Percentiles rank a stretch among this genome's conserved stretches.
These are phyloP conservation scores for Diplosphaera chodatii DNA, from an alignment of 139 green algal species.

Conservation along the genomic window DNA sequence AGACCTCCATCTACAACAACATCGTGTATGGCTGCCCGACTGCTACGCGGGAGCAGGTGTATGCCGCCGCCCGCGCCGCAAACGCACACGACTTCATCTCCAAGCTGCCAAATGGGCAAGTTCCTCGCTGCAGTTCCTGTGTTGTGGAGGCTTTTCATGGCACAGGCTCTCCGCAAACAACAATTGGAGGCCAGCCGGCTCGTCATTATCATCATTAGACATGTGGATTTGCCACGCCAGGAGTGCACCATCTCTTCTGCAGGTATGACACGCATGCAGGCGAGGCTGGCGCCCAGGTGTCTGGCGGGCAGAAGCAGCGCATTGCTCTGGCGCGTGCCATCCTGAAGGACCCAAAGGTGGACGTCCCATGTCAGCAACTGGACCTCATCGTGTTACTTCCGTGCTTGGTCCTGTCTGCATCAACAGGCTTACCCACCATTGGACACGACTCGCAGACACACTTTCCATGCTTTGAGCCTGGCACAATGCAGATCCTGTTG, in stretches of 20 bases:
- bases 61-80: slow-evolving; percentile 57
- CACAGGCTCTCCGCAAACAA: no score
- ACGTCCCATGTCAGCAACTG: background rate
- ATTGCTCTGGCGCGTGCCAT: slow-evolving; percentile 82
- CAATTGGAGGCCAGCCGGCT: no score
- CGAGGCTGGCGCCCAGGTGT: slow-evolving; percentile 44
- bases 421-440: no score
- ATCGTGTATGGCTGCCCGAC: slow-evolving; percentile 56
- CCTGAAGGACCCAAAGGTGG: slow-evolving; percentile 53
- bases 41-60: slow-evolving; percentile 47
- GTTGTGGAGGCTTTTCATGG: background rate
- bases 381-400: no score
- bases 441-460: no score
- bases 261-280: slow-evolving; percentile 38
- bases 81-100: slow-evolving; percentile 80
- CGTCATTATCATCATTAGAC: no score
- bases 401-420: no score
- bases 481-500: slow-evolving; percentile 56
- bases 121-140: background rate
- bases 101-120: slow-evolving; percentile 22
- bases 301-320: slow-evolving; percentile 76
- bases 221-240: no score
- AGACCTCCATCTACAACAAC: slow-evolving; percentile 76
- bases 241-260: no score
- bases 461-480: no score